Percentiles rank a stretch among this genome's conserved stretches.
These are phyloP conservation scores for Elaeis oleifera DNA, from an alignment of 202 grass and related monocot genomes.

Conservation along the genomic window DNA sequence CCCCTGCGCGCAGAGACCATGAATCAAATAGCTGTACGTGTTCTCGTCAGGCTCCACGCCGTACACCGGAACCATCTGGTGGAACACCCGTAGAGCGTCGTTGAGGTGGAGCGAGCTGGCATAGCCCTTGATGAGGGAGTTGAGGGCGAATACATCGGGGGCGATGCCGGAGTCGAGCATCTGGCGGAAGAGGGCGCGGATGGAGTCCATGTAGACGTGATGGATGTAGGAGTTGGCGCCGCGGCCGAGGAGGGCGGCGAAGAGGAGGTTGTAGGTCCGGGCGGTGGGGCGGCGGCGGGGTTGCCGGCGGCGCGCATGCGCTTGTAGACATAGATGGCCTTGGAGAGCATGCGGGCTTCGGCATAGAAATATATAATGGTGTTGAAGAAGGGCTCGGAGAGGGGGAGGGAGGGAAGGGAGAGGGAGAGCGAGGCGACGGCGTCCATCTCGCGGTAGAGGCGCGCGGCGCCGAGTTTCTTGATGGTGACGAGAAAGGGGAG, in stretches of 20 bases:
- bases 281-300: constrained; percentile 36
- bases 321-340: constrained; percentile 86
- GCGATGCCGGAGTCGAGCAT: constrained; percentile 70
- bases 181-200: constrained; percentile 65
- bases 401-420: constrained; percentile 52
- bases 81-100: constrained; percentile 69
- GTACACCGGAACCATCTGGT: constrained; percentile 65
- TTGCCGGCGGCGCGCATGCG: constrained; percentile 60
- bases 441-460: constrained; percentile 65
- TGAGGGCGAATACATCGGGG: constrained; percentile 56
- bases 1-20: constrained; percentile 59
- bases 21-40: constrained; percentile 72
- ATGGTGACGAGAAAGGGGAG: constrained; percentile 43
- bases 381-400: constrained; percentile 38
- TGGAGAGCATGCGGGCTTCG: constrained; percentile 51
- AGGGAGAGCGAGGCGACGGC: constrained; percentile 46
- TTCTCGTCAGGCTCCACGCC: constrained; percentile 44
- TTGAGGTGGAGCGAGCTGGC: constrained; percentile 71
- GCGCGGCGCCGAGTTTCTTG: constrained; percentile 54
- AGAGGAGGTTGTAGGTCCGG: constrained; percentile 66
- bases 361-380: constrained; percentile 76
- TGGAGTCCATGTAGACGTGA: constrained; percentile 75
- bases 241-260: constrained; percentile 50
- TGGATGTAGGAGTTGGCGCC: constrained; percentile 51
- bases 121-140: constrained; percentile 69